Evolutionary conservation across 768 basidiomycete species (phyloP), one percentile per base, ranked within the genome.

Genomic region (Multifurca ochricompacta): DNA sequence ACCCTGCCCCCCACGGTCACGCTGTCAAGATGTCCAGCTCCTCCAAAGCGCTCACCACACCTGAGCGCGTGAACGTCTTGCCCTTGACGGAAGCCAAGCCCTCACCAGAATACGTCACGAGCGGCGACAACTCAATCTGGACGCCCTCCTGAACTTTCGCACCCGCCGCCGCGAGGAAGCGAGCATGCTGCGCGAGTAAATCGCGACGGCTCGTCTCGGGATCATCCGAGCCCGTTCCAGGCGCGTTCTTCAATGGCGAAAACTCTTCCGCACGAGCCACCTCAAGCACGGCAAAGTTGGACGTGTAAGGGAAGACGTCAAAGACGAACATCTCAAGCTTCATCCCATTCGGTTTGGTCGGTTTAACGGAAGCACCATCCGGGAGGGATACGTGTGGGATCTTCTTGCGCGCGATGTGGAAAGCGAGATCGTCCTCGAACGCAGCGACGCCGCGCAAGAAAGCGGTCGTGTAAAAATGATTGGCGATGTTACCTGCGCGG

Each of bases 281-380:
- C 68, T 97, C 93, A 66, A 98, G 71, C 36, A 97, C 91, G 27
- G 87, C 81, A 60, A 94, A 91, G 47, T 70, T 74, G 65, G 82
- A 69, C 25, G 92, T 91, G 71, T 81, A 91, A 0, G 94, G 94
- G 76, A 99, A 97, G 41, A 99, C 96, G 70, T 99, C 96, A 65
- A 99, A 99, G 30, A 99, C 88, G 71, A 99, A 99, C 74, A 94
- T 75, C 70, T 99, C 96, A 58, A 99, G 82, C 73, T 99, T 99
- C 91, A 98, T 95, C 57, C 96, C 96, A 68, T 99, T 98, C n/a
- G 92, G 89, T 65, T 84, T 83, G 58, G 71, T 69, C 2, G 96
- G 94, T 66, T 93, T 94, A 66, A 94, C 69, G 4, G 64, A 23
- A 57, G 81, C 74, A 18, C 90, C 93, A 13, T 78, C 77, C 51